Conservation (phyloP, 1,284 basidiomycete genomes). For the Macrocystidia cucumis region DNA sequence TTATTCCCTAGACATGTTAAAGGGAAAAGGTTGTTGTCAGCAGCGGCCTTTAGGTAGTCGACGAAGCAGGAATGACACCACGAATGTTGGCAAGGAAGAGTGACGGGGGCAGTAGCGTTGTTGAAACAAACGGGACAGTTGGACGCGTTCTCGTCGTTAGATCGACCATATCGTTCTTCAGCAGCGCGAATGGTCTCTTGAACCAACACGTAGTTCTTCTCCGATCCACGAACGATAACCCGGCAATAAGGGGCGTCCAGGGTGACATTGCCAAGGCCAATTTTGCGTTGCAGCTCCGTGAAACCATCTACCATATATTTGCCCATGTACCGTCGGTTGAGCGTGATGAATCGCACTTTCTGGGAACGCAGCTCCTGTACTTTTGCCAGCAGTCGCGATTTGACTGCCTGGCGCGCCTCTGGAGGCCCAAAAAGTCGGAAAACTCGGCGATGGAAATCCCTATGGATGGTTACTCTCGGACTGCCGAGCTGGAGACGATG, state of each 20-base stretch:
- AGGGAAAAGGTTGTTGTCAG: constrained; percentile 57
- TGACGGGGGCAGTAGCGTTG: constrained; percentile 39
- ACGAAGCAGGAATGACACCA: constrained; percentile 58
- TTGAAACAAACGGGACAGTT: constrained; percentile 58
- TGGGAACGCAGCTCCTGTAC: constrained; percentile 31
- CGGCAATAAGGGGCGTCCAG: constrained; percentile 24
- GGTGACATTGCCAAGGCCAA: constrained; percentile 31
- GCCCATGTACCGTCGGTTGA: constrained; percentile 36
- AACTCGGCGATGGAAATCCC: constrained; percentile 29
- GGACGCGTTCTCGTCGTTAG: constrained; percentile 11
- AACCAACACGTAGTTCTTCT: constrained; percentile 13
- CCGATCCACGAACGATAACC: constrained; percentile 27
- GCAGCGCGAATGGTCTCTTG: constrained; percentile 14
- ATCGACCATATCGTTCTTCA: constrained; percentile 10
- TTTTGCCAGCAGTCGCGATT: constrained; percentile 36
- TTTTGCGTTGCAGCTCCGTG: constrained; percentile 17
- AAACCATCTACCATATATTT: constrained; percentile 36
- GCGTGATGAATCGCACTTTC: constrained; percentile 31
- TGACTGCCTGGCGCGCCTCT: constrained; percentile 27
- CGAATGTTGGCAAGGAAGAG: constrained; percentile 51
- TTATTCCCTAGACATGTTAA: constrained; percentile 57
- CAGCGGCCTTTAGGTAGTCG: constrained; percentile 46
- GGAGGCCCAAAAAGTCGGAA: constrained; percentile 48
- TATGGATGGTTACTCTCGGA: constrained; percentile 32
- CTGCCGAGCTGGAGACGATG: constrained; percentile 28